Base-by-base conservation (phyloP, 331 rosid species). In the Arachis monticola region DNA sequence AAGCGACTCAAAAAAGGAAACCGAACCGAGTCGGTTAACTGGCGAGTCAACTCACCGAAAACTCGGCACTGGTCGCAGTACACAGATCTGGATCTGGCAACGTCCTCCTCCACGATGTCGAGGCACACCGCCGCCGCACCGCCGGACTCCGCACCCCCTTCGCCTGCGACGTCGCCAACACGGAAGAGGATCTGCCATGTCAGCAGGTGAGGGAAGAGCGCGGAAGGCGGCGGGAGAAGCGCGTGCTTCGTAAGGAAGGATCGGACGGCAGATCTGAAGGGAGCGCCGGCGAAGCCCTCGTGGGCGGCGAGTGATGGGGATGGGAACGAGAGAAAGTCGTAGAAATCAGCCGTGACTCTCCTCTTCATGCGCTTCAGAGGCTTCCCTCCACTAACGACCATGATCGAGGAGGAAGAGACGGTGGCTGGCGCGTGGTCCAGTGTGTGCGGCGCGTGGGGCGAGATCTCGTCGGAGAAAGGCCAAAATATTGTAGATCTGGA, bases 61-160 rank as follows among this genome's bases (percentile, higher is more conserved):
- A 95, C 97, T 76, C 99, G 93, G 87, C 99, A 95, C 85, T 95
- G 97, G 58, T 92, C 97, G 81, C 99, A 95, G 69, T 90, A 90
- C 56, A 85, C 81, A 41, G 91, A 87, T 87, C 97, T 90, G 47
- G 99, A 95, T 90, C 88, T 86, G 83, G 96, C 83, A 60, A 95
- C 97, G 57, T 95, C 99, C 79, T 95, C 99, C 74, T 95, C 97
- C 48, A 95, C 91, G 6, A 92, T 77, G 75, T 95, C 97, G 53
- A 95, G 92, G 75, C 89, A 90, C 11, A 95, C 92, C 64, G 81
- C 79, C 70, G 86, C 75, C 41, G 95, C 81, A 0, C 58, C 75
- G 0, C 85, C 92, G 4, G 78, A 64, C 2, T 85, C 83, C 4
- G 83, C 59, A 2, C 86, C 83, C 3, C 84, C 59, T 3, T 85